Conservation (phyloP, 208 protist species). For the Wallacemonas rigidus region DNA sequence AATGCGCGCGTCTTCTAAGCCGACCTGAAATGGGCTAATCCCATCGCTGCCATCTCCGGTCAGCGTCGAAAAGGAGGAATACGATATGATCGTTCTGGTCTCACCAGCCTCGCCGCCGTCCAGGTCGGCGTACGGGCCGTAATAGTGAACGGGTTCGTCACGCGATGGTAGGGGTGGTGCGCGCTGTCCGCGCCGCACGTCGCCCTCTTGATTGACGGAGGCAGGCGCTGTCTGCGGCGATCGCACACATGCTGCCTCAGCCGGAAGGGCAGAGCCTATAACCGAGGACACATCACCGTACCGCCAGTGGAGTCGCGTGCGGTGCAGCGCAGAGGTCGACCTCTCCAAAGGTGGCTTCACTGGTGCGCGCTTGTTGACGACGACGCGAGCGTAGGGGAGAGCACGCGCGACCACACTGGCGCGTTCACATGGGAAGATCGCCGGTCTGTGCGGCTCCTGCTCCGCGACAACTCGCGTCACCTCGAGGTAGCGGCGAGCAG, state of each 20-base stretch:
- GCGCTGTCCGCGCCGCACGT: too few species aligned
- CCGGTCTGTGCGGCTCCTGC: constrained; percentile 1
- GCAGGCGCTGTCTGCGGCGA: too few species aligned
- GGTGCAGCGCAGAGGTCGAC: too few species aligned
- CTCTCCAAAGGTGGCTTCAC: not conserved
- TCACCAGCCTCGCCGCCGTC: not conserved
- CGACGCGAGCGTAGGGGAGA: not conserved
- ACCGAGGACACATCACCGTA: not conserved
- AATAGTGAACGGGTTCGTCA: not conserved
- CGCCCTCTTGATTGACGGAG: too few species aligned
- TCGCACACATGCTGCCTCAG: too few species aligned
- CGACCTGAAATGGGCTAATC: not conserved
- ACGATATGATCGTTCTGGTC: constrained; percentile 1
- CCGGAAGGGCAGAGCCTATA: not conserved
- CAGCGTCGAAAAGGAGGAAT: constrained; percentile 4
- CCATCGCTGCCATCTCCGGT: not conserved
- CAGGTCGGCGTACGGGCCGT: not conserved
- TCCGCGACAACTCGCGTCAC: constrained; percentile 11
- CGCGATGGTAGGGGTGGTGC: too few species aligned
- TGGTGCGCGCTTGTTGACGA: not conserved
- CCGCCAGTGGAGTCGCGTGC: not conserved
- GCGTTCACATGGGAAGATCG: constrained; percentile 5
- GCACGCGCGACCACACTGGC: not conserved
- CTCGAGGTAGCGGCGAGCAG: not conserved
- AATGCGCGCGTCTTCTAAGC: not conserved